Conservation (phyloP, 441 rosid species). For the Erysimum cheiri region DNA sequence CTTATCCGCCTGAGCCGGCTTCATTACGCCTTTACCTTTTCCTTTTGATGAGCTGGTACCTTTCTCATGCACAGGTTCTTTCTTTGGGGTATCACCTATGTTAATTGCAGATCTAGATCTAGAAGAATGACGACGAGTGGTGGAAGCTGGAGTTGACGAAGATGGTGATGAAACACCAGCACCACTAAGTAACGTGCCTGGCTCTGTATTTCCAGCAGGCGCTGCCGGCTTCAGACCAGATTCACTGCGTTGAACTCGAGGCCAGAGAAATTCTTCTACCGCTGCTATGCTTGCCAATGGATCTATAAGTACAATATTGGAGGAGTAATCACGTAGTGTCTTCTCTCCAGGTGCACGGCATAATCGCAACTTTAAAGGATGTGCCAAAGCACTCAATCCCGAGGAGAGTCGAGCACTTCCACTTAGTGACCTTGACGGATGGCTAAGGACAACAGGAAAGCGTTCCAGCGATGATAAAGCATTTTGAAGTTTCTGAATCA, state of each 20-base stretch:
- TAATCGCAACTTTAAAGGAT: slow-evolving; percentile 96
- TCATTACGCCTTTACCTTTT: slow-evolving; percentile 97
- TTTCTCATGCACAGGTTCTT: slow-evolving; percentile 75
- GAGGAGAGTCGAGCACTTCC: slow-evolving; percentile 98
- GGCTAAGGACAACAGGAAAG: slow-evolving; percentile 96
- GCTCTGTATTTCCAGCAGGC: slow-evolving; percentile 74
- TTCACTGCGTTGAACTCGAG: slow-evolving; percentile 92
- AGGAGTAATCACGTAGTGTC: slow-evolving; percentile 95
- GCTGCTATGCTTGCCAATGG: slow-evolving; percentile 98
- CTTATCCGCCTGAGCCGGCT: slow-evolving; percentile 76
- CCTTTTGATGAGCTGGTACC: slow-evolving; percentile 83
- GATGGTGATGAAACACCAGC: slow-evolving; percentile 89
- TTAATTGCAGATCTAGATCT: slow-evolving; percentile 88
- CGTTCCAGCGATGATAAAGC: slow-evolving; percentile 95
- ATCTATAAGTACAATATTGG: slow-evolving; percentile 93
- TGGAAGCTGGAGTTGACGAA: slow-evolving; percentile 71
- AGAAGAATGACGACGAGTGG: slow-evolving; percentile 77
- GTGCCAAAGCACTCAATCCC: slow-evolving; percentile 95
- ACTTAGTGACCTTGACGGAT: slow-evolving; percentile 84
- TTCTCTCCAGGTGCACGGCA: slow-evolving; percentile 97
- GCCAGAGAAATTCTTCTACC: slow-evolving; percentile 98
- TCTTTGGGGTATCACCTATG: slow-evolving; percentile 74
- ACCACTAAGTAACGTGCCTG: slow-evolving; percentile 63
- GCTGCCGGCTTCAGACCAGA: slow-evolving; percentile 76
- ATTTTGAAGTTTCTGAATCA: slow-evolving; percentile 98